Evolutionary conservation across 805 yeast genomes (phyloP).

Genomic region (Wickerhamiella cacticola): DNA sequence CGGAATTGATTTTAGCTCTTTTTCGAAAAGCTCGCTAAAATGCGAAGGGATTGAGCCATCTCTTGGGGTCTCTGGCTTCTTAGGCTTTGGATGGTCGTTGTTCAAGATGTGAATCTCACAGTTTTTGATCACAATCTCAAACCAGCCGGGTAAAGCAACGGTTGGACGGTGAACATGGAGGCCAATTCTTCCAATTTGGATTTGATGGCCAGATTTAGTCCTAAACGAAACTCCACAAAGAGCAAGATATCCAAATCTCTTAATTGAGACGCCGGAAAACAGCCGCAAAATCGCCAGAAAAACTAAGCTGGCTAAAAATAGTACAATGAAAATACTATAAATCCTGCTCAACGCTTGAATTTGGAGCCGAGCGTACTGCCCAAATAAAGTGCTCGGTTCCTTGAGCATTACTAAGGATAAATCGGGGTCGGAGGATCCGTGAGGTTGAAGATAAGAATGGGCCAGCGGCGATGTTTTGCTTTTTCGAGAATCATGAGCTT

Average conservation of each 20-base stretch:
- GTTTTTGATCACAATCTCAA: conserved; percentile 27
- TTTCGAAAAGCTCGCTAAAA: background rate
- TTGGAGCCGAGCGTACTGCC: conserved; percentile 21
- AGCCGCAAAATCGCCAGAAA: conserved; percentile 31
- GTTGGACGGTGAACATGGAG: conserved; percentile 32
- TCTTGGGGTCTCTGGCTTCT: background rate
- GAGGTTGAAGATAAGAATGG: background rate
- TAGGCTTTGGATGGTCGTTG: conserved; percentile 4
- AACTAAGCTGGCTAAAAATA: conserved; percentile 29
- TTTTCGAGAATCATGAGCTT: no score
- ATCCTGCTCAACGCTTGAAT: conserved; percentile 20
- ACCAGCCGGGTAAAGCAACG: conserved; percentile 33
- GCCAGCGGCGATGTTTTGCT: background rate
- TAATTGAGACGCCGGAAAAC: conserved; percentile 33
- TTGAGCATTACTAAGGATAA: conserved; percentile 7
- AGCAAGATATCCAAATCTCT: conserved; percentile 33
- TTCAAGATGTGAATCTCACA: conserved; percentile 23
- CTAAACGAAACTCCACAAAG: conserved; percentile 29
- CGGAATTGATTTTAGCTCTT: conserved; percentile 15
- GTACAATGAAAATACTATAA: conserved; percentile 17
- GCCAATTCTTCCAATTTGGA: conserved; percentile 29
- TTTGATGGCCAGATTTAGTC: conserved; percentile 28
- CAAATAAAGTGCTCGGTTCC: conserved; percentile 16
- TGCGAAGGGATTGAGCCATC: background rate
- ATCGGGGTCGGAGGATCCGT: background rate